These are phyloP conservation scores for Acer saccharum DNA, from an alignment of 345 rosid species.

Conservation along the genomic window DNA sequence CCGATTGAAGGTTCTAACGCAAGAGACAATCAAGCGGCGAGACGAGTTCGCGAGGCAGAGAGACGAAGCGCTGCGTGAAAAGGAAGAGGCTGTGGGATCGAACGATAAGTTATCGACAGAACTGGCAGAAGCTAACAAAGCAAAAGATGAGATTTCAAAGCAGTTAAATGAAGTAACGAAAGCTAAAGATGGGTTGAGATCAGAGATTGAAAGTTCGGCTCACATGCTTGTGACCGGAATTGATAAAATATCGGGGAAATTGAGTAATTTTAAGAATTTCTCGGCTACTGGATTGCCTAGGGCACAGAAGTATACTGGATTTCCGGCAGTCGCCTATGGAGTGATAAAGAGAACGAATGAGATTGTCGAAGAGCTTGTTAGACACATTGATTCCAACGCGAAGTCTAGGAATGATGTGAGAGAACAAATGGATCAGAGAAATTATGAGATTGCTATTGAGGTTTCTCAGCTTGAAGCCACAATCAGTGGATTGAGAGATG, in stretches of 20 bases:
- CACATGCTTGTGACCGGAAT: slow-evolving; percentile 93
- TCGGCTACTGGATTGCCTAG: slow-evolving; percentile 74
- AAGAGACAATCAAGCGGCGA: slow-evolving; percentile 84
- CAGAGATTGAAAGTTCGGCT: slow-evolving; percentile 80
- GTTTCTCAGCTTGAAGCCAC: slow-evolving; percentile 96
- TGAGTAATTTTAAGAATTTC: slow-evolving; percentile 74
- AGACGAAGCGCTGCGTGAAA: slow-evolving; percentile 79
- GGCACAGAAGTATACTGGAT: slow-evolving; percentile 77
- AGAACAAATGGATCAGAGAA: slow-evolving; percentile 91
- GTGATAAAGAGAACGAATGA: slow-evolving; percentile 94
- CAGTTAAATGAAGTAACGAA: slow-evolving; percentile 59
- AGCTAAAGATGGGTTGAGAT: slow-evolving; percentile 60
- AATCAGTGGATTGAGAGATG: slow-evolving; percentile 69
- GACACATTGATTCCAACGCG: slow-evolving; percentile 55
- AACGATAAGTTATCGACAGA: slow-evolving; percentile 51
- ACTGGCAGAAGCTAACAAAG: slow-evolving; percentile 47
- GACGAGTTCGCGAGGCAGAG: slow-evolving; percentile 74
- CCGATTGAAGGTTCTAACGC: slow-evolving; percentile 72
- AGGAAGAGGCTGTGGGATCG: slow-evolving; percentile 49
- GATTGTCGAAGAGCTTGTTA: slow-evolving; percentile 88
- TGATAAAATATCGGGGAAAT: slow-evolving; percentile 91
- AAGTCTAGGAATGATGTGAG: slow-evolving; percentile 89
- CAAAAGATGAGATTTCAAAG: slow-evolving; percentile 53
- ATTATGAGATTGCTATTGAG: slow-evolving; percentile 97
- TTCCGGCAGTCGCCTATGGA: slow-evolving; percentile 82